These are phyloP conservation scores for Candida sonorensis DNA, from an alignment of 805 yeast genomes.

Conservation along the genomic window DNA sequence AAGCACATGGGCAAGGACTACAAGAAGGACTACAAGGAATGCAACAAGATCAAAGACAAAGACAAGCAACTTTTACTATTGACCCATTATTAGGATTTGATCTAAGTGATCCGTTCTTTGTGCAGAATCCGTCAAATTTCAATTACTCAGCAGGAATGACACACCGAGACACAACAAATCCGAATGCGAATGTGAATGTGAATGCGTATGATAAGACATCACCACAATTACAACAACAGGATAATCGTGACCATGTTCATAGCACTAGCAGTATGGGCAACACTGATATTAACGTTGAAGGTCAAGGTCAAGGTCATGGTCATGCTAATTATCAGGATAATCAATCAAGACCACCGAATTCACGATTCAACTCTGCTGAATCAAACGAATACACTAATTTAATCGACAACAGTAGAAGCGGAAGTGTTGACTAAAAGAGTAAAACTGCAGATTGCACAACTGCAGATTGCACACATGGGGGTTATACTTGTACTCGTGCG, in stretches of 20 bases:
- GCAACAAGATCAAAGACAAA: no score
- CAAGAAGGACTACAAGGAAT: no score
- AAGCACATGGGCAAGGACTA: no score
- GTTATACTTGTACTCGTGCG: no score
- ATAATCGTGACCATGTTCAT: no score
- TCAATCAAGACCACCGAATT: slow-evolving; percentile 7
- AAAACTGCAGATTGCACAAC: no score
- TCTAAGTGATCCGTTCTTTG: slow-evolving; percentile 45
- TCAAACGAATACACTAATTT: slow-evolving; percentile 12
- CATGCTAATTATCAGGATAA: background rate
- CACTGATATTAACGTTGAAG: no score
- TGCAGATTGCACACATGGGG: no score
- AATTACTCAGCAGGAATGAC: slow-evolving; percentile 29
- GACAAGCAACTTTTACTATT: slow-evolving; percentile 13
- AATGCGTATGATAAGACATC: no score
- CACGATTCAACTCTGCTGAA: slow-evolving; percentile 14
- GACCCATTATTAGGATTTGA: slow-evolving; percentile 35
- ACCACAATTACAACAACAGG: no score
- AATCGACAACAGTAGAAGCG: slow-evolving; percentile 8
- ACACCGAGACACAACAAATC: background rate
- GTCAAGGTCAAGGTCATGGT: no score
- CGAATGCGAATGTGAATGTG: background rate
- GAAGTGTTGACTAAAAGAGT: slow-evolving; percentile 5
- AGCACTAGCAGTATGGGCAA: no score
- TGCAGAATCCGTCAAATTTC: slow-evolving; percentile 41